These are phyloP conservation scores for Maudiozyma humilis DNA, from an alignment of 1,139 yeast genomes.

Conservation along the genomic window DNA sequence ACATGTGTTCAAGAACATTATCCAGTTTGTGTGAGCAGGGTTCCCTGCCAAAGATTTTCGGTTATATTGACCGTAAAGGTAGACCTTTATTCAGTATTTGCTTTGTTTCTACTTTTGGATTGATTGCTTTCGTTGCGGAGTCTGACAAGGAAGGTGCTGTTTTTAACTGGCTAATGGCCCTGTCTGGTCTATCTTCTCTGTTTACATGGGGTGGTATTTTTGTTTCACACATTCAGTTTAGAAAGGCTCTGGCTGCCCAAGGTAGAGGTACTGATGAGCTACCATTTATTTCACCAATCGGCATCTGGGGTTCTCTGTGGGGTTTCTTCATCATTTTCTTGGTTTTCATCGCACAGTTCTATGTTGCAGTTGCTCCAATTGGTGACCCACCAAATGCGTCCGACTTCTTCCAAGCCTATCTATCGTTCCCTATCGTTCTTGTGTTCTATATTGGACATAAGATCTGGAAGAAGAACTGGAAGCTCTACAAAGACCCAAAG, in stretches of 20 bases:
- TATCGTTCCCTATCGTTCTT: constrained; percentile 56
- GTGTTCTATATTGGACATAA: constrained; percentile 51
- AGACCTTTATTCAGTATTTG: constrained; percentile 55
- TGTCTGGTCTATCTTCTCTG: constrained; percentile 57
- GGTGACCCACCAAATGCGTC: constrained; percentile 45
- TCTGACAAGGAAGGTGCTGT: constrained; percentile 48
- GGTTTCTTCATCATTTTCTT: constrained; percentile 41
- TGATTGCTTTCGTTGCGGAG: constrained; percentile 52
- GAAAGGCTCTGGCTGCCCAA: constrained; percentile 51
- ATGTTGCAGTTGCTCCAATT: constrained; percentile 55
- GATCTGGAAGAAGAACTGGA: constrained; percentile 51
- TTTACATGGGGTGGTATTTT: constrained; percentile 67
- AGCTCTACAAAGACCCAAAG: constrained; percentile 39
- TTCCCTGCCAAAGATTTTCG: constrained; percentile 52
- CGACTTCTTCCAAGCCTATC: constrained; percentile 52
- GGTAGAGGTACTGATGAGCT: constrained; percentile 49
- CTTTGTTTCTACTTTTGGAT: constrained; percentile 43
- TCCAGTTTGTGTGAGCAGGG: constrained; percentile 59
- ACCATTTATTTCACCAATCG: constrained; percentile 47
- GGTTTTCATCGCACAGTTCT: constrained; percentile 48
- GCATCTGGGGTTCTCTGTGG: constrained; percentile 46
- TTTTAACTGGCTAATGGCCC: constrained; percentile 59
- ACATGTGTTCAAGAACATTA: constrained; percentile 56
- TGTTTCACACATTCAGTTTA: constrained; percentile 54
- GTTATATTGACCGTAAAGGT: constrained; percentile 61